Evolutionary conservation across 495 filamentous ascomycete species (phyloP), one percentile per base, ranked within the genome.

Genomic region (Penicillium egyptiacum): DNA sequence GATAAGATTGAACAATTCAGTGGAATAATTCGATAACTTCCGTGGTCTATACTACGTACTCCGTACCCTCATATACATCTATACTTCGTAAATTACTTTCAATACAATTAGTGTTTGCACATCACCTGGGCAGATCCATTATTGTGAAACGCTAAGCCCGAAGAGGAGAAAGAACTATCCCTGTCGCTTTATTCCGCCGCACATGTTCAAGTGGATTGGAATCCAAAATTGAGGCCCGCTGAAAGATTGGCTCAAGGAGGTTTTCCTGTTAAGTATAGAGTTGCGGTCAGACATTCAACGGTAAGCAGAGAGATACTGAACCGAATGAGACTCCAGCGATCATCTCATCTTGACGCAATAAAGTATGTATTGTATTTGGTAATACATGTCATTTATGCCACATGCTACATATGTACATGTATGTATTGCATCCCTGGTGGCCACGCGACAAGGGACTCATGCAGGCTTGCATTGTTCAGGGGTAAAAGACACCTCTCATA

Each of bases 381-480:
- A 51, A 4, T 11, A 6, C 12, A 14, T 20, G 40, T 53, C 26
- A 23, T 37, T 42, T 14, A 40, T 41, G 20, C 44, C 10, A 50
- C 19, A 31, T 55, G 30, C 51, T 52, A 28, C 26, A 28, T 28
- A 23, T 23, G 23, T 23, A 23, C 23, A 28, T 28, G 26, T 28
- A 28, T 28, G 26, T 28, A 28, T 28, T 28, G 26, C 26, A 73
- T 71, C 70, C 64, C 64, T 72, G 68, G 63, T 57, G 56, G 64
- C 64, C 70, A 66, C 53, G 68, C 64, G 61, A 69, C 41, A 53
- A 58, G 30, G 42, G 47, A 52, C 50, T 58, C 23, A 44, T 64
- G 62, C 58, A 64, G 41, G 43, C 20, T 39, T 39, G 8, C 8
- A 55, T 28, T 45, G 9, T 39, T 39, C 42, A 55, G 53, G 53